Evolutionary conservation across 208 protist species (phyloP).

Genomic region (Herpetomonas tarakana): DNA sequence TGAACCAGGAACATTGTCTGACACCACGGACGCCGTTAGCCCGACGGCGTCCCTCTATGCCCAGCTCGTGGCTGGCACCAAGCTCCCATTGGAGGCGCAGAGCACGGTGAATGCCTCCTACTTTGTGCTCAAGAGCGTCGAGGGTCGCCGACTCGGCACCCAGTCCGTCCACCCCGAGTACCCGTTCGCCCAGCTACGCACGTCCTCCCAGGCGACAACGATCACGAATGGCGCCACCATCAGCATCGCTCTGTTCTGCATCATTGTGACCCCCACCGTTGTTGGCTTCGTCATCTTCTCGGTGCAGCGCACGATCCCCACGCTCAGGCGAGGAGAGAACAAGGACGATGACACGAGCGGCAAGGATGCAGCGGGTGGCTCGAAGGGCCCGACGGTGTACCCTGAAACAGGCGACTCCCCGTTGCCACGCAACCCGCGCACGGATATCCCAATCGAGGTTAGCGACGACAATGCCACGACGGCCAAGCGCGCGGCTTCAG

Average conservation of each 20-base stretch:
- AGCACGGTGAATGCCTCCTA: slow-evolving; percentile 21
- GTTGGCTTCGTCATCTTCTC: slow-evolving; percentile 74
- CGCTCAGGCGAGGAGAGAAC: slow-evolving; percentile 24
- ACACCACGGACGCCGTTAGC: slow-evolving; percentile 3
- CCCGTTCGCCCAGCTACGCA: slow-evolving; percentile 21
- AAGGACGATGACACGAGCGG: slow-evolving; percentile 5
- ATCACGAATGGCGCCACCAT: slow-evolving; percentile 13
- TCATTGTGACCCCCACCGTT: slow-evolving; percentile 45
- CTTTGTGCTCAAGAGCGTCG: slow-evolving; percentile 45
- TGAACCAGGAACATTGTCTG: slow-evolving; percentile 16
- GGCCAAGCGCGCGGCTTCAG: too few relatives aligned
- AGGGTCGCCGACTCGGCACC: slow-evolving; percentile 35
- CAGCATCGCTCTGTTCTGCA: slow-evolving; percentile 52
- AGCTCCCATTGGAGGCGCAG: slow-evolving; percentile 22
- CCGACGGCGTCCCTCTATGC: slow-evolving; percentile 30
- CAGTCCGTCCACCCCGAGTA: slow-evolving; percentile 22
- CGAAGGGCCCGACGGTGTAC: slow-evolving; percentile 12
- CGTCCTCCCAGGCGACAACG: neutral
- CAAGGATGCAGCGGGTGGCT: neutral
- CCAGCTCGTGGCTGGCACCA: slow-evolving; percentile 15
- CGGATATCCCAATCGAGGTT: slow-evolving; percentile 7
- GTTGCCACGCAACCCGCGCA: slow-evolving; percentile 42
- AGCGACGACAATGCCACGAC: slow-evolving; percentile 2
- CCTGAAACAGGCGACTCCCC: slow-evolving; percentile 39
- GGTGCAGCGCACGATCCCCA: slow-evolving; percentile 55